A percentile compares a stretch with the other conserved stretches of the same genome.
Conservation (phyloP, 2,329 filamentous ascomycete species). For the Sclerotinia glacialis region DNA sequence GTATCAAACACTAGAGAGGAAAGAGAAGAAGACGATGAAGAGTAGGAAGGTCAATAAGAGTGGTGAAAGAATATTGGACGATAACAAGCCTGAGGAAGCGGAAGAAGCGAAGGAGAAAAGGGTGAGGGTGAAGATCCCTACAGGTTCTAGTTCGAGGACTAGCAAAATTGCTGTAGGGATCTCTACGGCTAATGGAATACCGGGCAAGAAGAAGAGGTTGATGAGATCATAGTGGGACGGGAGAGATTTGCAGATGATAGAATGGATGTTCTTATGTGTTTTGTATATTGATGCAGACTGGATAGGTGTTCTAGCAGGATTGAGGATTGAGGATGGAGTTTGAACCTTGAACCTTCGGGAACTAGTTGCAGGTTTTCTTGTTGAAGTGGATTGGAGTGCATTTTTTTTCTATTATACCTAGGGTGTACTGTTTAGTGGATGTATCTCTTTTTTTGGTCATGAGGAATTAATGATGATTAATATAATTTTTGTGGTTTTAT, state of each 20-base stretch:
- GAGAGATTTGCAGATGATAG: background rate
- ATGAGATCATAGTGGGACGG: background rate
- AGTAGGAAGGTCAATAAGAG: constrained; percentile 23
- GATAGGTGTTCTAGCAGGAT: background rate
- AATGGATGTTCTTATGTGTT: background rate
- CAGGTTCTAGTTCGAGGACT: constrained; percentile 27
- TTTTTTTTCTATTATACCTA: constrained; percentile 12
- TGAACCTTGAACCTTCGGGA: background rate
- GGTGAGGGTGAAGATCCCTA: constrained; percentile 28
- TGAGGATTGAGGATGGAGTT: background rate
- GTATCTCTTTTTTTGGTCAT: background rate
- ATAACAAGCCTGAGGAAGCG: constrained; percentile 32
- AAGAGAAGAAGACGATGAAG: constrained; percentile 31
- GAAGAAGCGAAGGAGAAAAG: constrained; percentile 32
- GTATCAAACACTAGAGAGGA: constrained; percentile 32
- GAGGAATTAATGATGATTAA: background rate
- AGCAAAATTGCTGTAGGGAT: constrained; percentile 37
- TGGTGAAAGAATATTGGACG: constrained; percentile 21
- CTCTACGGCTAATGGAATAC: constrained; percentile 36
- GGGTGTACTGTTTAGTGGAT: background rate
- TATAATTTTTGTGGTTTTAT: background rate
- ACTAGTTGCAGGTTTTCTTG: background rate
- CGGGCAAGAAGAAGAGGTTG: constrained; percentile 35
- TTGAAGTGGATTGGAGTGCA: background rate
- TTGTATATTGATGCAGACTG: background rate